Conservation (phyloP, 2,329 filamentous ascomycete genomes). For the Beauveria sp. region DNA sequence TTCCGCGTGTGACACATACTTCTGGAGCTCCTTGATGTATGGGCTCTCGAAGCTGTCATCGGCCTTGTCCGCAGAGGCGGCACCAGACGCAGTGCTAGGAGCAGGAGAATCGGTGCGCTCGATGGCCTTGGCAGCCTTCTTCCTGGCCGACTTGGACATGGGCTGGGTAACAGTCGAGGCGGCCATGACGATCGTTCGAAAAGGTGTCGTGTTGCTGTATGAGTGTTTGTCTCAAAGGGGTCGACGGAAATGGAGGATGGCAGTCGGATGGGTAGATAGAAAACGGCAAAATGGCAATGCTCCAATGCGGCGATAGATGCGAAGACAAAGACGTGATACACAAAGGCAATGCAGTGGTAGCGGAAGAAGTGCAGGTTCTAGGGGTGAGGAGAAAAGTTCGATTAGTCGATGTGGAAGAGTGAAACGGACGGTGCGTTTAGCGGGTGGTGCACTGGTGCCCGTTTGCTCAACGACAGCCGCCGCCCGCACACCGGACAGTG, state of each 20-base stretch:
- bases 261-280: neutral
- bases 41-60: slow-evolving; percentile 62
- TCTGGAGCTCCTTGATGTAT: slow-evolving; percentile 83
- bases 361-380: neutral
- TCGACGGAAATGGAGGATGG: neutral
- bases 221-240: slow-evolving; percentile 2
- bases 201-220: neutral
- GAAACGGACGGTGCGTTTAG: neutral
- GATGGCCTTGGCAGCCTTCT: slow-evolving; percentile 49
- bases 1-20: slow-evolving; percentile 48
- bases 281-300: neutral
- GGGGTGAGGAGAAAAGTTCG: slow-evolving; percentile 3
- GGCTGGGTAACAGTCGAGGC: slow-evolving; percentile 46
- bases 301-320: neutral
- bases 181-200: slow-evolving; percentile 41
- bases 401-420: slow-evolving; percentile 7
- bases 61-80: slow-evolving; percentile 44
- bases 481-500: neutral
- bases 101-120: slow-evolving; percentile 49
- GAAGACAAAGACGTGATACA: slow-evolving; percentile 9
- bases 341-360: slow-evolving; percentile 12
- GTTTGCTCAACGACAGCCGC: slow-evolving; percentile 8
- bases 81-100: slow-evolving; percentile 36
- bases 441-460: slow-evolving; percentile 2
- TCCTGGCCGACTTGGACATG: slow-evolving; percentile 62